These are phyloP conservation scores for Stachybotrys echinatus DNA, from an alignment of 2,329 filamentous ascomycete species.

Conservation along the genomic window DNA sequence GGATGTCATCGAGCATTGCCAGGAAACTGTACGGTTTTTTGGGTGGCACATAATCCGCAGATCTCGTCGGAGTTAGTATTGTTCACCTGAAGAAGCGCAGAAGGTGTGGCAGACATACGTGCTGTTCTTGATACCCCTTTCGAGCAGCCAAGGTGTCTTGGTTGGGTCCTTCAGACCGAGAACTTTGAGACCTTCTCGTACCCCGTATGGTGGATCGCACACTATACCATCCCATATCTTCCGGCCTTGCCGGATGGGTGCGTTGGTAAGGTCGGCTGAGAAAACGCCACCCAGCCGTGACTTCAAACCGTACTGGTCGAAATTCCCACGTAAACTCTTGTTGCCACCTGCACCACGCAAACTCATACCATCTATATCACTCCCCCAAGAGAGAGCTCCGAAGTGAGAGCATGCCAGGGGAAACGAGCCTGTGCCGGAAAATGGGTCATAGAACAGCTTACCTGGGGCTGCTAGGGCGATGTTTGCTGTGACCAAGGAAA, in stretches of 20 bases:
- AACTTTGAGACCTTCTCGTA: constrained; percentile 86
- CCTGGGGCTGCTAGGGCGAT: constrained; percentile 77
- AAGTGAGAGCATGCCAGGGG: constrained; percentile 87
- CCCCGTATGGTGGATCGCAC: constrained; percentile 94
- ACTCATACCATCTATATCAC: constrained; percentile 88
- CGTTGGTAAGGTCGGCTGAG: constrained; percentile 82
- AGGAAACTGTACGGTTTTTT: constrained; percentile 91
- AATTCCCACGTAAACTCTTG: constrained; percentile 61
- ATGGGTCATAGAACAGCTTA: constrained; percentile 89
- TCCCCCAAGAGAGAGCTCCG: constrained; percentile 76
- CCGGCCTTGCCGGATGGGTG: constrained; percentile 57
- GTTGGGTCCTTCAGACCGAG: constrained; percentile 69
- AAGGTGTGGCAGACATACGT: constrained; percentile 41
- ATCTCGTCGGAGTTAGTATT: constrained; percentile 22
- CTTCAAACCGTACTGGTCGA: constrained; percentile 72
- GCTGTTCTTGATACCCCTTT: constrained; percentile 65
- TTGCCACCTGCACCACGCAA: constrained; percentile 66
- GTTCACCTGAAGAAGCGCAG: neutral
- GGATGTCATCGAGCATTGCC: constrained; percentile 83
- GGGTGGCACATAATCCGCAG: constrained; percentile 70
- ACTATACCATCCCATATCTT: constrained; percentile 81
- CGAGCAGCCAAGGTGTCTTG: constrained; percentile 54
- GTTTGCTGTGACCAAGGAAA: constrained; percentile 88
- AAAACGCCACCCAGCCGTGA: constrained; percentile 70
- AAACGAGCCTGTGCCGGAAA: constrained; percentile 92